A percentile compares a stretch with the other conserved stretches of the same genome.
Conservation (phyloP, 2,329 filamentous ascomycete genomes). For the Pseudogymnoascus sp. region DNA sequence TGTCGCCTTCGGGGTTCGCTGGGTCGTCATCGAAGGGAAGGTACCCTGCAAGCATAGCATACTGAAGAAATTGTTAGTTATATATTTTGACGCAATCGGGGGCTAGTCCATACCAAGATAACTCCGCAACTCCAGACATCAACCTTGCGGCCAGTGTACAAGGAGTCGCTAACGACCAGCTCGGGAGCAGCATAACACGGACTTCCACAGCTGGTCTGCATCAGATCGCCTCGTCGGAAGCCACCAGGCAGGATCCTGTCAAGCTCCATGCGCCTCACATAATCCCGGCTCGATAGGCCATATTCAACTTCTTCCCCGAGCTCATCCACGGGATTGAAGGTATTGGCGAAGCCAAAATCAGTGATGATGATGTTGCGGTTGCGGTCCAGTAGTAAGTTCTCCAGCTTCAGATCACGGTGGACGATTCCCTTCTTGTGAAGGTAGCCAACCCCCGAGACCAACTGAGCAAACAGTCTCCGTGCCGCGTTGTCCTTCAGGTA, state of each 20-base stretch:
- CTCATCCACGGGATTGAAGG: slow-evolving; percentile 84
- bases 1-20: slow-evolving; percentile 95
- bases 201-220: slow-evolving; percentile 98
- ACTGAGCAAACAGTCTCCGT: slow-evolving; percentile 84
- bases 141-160: slow-evolving; percentile 96
- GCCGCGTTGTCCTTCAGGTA: slow-evolving; percentile 93
- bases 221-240: slow-evolving; percentile 80
- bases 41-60: slow-evolving; percentile 97
- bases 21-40: slow-evolving; percentile 97
- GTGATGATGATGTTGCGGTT: slow-evolving; percentile 99
- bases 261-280: slow-evolving; percentile 77
- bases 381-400: slow-evolving; percentile 89
- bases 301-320: slow-evolving; percentile 85
- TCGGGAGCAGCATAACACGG: slow-evolving; percentile 97
- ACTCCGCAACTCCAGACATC: slow-evolving; percentile 99
- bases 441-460: slow-evolving; percentile 94
- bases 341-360: slow-evolving; percentile 98
- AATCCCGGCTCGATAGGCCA: slow-evolving; percentile 79
- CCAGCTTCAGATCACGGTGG: slow-evolving; percentile 91
- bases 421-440: slow-evolving; percentile 98
- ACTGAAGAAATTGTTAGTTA: slow-evolving; percentile 48
- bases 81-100: slow-evolving; percentile 4
- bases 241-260: slow-evolving; percentile 73
- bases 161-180: slow-evolving; percentile 90
- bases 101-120: slow-evolving; percentile 69